Percentiles rank a stretch among this genome's conserved stretches.
Conservation (phyloP, 495 filamentous ascomycete genomes). For the Penicillium pancosmium region DNA sequence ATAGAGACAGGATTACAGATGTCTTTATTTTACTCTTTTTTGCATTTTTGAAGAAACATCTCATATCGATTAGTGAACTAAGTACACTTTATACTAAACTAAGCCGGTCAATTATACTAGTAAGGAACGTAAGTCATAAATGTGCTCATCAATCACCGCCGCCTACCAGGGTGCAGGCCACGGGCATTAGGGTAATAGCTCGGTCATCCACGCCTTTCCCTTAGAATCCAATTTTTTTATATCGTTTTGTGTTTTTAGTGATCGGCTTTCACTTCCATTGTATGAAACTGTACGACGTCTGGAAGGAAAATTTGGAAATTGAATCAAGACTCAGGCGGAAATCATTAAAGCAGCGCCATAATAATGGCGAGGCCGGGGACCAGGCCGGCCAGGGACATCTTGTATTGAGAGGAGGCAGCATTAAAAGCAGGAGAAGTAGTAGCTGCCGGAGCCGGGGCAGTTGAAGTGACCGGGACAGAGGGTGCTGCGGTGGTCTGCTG, state of each 20-base stretch:
- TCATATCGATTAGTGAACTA: slow-evolving; percentile 9
- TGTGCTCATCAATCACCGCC: slow-evolving; percentile 16
- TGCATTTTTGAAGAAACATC: background rate
- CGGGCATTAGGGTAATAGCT: slow-evolving; percentile 12
- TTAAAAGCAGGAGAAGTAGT: slow-evolving; percentile 24
- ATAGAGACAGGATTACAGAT: no score
- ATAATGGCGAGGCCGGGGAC: slow-evolving; percentile 25
- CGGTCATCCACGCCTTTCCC: slow-evolving; percentile 5
- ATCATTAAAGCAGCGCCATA: slow-evolving; percentile 21
- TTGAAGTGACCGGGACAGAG: background rate
- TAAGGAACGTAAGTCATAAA: slow-evolving; percentile 19
- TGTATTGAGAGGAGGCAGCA: slow-evolving; percentile 25
- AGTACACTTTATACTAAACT: slow-evolving; percentile 15
- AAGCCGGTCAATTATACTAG: slow-evolving; percentile 8
- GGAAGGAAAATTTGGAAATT: background rate
- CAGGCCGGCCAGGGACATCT: slow-evolving; percentile 24
- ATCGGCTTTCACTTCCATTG: background rate
- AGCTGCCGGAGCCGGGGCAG: slow-evolving; percentile 8
- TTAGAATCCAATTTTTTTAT: slow-evolving; percentile 20
- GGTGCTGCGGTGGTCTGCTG: background rate
- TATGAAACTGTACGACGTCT: background rate
- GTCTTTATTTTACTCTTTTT: no score
- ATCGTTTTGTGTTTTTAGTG: slow-evolving; percentile 3
- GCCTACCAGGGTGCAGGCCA: slow-evolving; percentile 6
- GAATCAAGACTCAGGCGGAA: background rate